A percentile compares a stretch with the other conserved stretches of the same genome.
Conservation (phyloP, 2,329 filamentous ascomycete species). For the Dactylonectria estremocensis region DNA sequence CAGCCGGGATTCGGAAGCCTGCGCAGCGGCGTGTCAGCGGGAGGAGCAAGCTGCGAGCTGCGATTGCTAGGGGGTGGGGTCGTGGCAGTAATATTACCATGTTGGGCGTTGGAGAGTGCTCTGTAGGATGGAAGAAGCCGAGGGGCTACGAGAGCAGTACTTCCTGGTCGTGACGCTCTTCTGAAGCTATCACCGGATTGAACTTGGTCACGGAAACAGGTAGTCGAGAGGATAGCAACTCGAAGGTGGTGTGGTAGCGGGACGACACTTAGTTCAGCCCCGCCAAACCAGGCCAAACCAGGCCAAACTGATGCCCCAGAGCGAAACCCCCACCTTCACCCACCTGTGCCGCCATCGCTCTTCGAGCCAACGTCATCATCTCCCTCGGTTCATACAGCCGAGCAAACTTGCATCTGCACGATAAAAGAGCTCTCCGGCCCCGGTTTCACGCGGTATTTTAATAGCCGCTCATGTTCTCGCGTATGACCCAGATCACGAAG, state of each 20-base stretch:
- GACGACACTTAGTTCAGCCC: conserved; percentile 15
- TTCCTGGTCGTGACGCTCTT: conserved; percentile 19
- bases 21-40: conserved; percentile 34
- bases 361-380: conserved; percentile 26
- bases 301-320: conserved; percentile 4
- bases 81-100: conserved; percentile 34
- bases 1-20: conserved; percentile 84
- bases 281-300: conserved; percentile 17
- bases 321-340: conserved; percentile 23
- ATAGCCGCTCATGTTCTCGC: conserved; percentile 76
- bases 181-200: conserved; percentile 35
- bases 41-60: neutral
- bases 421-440: conserved; percentile 14
- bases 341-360: conserved; percentile 25
- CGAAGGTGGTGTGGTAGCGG: conserved; percentile 1
- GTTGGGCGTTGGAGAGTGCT: conserved; percentile 8
- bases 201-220: conserved; percentile 1
- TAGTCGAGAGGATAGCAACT: conserved; percentile 7
- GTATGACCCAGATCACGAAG: conserved; percentile 80
- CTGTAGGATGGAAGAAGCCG: neutral
- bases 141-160: neutral
- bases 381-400: conserved; percentile 1
- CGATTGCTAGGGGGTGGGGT: neutral
- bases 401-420: conserved; percentile 1
- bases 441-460: conserved; percentile 17